Base-by-base conservation (phyloP, 306 rosid genomes). In the Vachellia collinsii region DNA sequence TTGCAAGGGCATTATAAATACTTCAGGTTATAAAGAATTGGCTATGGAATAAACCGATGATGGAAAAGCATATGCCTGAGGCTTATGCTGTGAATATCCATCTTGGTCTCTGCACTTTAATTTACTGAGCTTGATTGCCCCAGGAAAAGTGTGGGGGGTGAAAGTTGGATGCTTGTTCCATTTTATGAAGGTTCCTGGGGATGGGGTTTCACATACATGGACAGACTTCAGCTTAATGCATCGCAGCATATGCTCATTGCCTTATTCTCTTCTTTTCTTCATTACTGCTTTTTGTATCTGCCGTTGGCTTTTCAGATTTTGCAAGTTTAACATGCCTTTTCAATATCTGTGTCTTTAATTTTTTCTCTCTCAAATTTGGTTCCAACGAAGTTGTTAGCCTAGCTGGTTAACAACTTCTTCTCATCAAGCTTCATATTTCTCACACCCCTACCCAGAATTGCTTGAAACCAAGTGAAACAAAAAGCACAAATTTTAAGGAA, bases 31-130 rank as follows among this genome's bases (percentile, higher is more conserved):
- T 61, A 38, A 29, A 53, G 83, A 43, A n/a, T 48, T 11, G n/a
- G n/a, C 51, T 43, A 78, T 81, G 88, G 89, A 79, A 87, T 85
- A 87, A 85, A 81, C 88, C 83, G 74, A 39, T 44, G 9, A 68
- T 4, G 79, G 3, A 68, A 75, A 47, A 51, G 92, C 83, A 87
- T 89, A 89, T 89, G 85, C 92, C 41, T 71, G 75, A 62, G 78
- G 84, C 20, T 64, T 64, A 64, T 64, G 70, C 70, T 64, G 19
- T 36, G 70, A 64, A 64, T 64, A 64, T 64, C 43, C 79, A 53
- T 74, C 34, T 61, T 47, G 10, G 4, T 20, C 12, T 59, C 63
- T 56, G 23, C 0, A n/a, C 63, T 42, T 42, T 10, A 3, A 10
- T 23, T 53, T 20, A n/a, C 29, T 64, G 50, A 61, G 8, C 63